Conservation (phyloP, 345 rosid species). For the Cardiospermum halicacabum region DNA sequence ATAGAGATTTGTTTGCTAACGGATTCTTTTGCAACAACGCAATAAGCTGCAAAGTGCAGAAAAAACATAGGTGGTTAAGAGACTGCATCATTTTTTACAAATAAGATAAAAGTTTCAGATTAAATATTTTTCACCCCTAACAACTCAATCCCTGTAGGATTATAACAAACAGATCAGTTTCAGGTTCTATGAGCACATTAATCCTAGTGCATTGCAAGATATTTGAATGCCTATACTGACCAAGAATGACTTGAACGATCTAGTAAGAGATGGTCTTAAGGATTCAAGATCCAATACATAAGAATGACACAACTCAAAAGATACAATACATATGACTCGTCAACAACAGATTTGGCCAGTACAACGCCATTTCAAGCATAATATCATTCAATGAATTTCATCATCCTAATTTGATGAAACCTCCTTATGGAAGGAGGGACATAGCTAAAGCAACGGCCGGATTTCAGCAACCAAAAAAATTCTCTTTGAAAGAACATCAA, state of each 20-base stretch:
- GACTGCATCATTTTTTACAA: not conserved
- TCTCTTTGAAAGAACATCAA: not conserved
- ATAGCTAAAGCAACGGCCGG: not conserved
- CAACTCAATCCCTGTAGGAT: no score
- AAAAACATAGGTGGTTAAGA: conserved; percentile 9
- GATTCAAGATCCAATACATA: not conserved
- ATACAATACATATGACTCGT: no score
- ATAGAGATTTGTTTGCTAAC: conserved; percentile 89
- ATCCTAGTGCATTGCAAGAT: no score
- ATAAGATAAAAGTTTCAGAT: not conserved
- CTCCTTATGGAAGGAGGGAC: not conserved
- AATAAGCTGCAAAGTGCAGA: conserved; percentile 57
- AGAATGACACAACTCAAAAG: no score
- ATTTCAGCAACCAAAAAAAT: not conserved
- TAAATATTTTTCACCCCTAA: not conserved
- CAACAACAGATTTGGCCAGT: not conserved
- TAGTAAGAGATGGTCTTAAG: no score
- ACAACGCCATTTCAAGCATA: not conserved
- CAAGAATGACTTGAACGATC: no score
- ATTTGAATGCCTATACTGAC: no score
- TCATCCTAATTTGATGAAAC: not conserved
- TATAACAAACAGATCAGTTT: no score
- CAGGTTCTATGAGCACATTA: no score
- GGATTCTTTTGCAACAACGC: conserved; percentile 94
- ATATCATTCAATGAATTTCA: not conserved